Conservation (phyloP, 2,329 filamentous ascomycete species). For the Stemphylium beticola region DNA sequence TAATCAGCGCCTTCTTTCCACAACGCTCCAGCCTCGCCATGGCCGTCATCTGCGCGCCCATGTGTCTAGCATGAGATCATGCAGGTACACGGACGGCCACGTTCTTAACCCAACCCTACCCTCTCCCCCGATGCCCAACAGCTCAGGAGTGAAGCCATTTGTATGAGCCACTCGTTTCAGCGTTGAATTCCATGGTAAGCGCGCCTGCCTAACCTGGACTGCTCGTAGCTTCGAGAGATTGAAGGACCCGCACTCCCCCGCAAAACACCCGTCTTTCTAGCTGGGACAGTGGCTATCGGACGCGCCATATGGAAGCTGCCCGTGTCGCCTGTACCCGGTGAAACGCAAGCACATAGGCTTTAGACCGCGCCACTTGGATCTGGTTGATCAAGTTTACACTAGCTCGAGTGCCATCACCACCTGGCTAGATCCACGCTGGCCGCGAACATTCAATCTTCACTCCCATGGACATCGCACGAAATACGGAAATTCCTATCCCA, state of each 20-base stretch:
- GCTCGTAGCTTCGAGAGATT: conserved; percentile 15
- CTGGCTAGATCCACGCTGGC: too few relatives aligned
- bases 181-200: background rate
- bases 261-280: conserved; percentile 8
- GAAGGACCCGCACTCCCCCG: conserved; percentile 12
- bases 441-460: background rate
- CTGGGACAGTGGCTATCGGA: background rate
- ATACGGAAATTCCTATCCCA: background rate
- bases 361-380: too few relatives aligned
- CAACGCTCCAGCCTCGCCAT: conserved; percentile 2
- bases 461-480: background rate
- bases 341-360: too few relatives aligned
- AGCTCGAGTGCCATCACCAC: too few relatives aligned
- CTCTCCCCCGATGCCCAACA: background rate
- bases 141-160: background rate
- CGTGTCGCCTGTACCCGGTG: background rate
- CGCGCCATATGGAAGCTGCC: background rate
- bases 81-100: conserved; percentile 30
- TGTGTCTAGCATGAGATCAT: conserved; percentile 8
- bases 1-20: background rate
- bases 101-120: conserved; percentile 5
- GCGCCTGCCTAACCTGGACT: conserved; percentile 4
- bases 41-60: conserved; percentile 6
- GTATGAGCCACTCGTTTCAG: conserved; percentile 6
- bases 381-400: too few relatives aligned